Conservation (phyloP, 2,329 filamentous ascomycete species). For the Aspergillus niger region DNA sequence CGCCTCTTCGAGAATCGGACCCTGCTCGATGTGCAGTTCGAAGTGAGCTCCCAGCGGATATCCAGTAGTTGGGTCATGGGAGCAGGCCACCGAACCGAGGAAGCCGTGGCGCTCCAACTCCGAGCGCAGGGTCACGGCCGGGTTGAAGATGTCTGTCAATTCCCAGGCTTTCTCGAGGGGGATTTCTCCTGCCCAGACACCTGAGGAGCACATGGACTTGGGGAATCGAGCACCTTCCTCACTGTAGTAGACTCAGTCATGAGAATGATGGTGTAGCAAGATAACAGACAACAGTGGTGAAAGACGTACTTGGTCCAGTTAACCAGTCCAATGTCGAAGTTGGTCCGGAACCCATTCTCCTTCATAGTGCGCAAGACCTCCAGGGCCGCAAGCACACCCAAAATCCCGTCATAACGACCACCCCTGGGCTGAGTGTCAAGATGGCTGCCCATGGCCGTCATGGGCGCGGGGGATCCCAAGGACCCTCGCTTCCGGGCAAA, state of each 20-base stretch:
- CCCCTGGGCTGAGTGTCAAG: slow-evolving; percentile 35
- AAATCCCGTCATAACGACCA: slow-evolving; percentile 69
- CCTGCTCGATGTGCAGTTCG: slow-evolving; percentile 80
- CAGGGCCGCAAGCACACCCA: slow-evolving; percentile 68
- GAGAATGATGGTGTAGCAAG: too few species aligned
- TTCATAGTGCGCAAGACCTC: slow-evolving; percentile 68
- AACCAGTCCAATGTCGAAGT: slow-evolving; percentile 68
- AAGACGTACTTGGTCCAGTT: slow-evolving; percentile 56
- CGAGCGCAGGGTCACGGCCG: slow-evolving; percentile 58
- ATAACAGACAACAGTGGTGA: too few species aligned
- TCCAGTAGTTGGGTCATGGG: slow-evolving; percentile 44
- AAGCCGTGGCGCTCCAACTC: slow-evolving; percentile 71
- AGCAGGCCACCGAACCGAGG: slow-evolving; percentile 58
- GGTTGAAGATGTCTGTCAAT: slow-evolving; percentile 59
- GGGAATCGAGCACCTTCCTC: slow-evolving; percentile 79
- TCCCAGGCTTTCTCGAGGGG: slow-evolving; percentile 61
- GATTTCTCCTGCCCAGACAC: slow-evolving; percentile 70
- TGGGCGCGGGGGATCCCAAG: slow-evolving; percentile 23
- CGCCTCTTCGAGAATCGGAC: slow-evolving; percentile 66
- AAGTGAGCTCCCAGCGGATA: slow-evolving; percentile 73
- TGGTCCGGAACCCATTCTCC: slow-evolving; percentile 66
- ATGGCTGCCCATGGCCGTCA: slow-evolving; percentile 52
- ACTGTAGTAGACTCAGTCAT: slow-evolving; percentile 39
- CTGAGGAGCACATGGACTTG: slow-evolving; percentile 70
- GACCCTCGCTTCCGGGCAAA: slow-evolving; percentile 29